Evolutionary conservation across 2,329 filamentous ascomycete genomes (phyloP).

Genomic region (Scedosporium apiospermum): DNA sequence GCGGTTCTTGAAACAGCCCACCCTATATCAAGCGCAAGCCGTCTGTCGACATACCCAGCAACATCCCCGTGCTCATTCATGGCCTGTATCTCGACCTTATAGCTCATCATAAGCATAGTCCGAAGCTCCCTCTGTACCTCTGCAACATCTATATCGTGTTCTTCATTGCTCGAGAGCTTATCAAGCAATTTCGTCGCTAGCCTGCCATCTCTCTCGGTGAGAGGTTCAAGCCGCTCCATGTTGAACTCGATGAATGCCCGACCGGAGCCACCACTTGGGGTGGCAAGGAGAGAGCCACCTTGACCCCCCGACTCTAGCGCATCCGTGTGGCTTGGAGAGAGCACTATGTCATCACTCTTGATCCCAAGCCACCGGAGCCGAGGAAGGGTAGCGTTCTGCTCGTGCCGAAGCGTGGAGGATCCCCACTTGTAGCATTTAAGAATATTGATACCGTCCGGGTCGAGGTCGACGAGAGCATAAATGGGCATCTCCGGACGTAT

Average conservation of each 20-base stretch:
- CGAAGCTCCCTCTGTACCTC: conserved; percentile 51
- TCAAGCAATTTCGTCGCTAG: conserved; percentile 45
- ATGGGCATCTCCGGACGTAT: conserved; percentile 43
- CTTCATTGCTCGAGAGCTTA: conserved; percentile 21
- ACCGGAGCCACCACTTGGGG: too few relatives aligned
- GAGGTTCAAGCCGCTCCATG: conserved; percentile 15
- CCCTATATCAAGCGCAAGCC: conserved; percentile 18
- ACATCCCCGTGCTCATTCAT: conserved; percentile 47
- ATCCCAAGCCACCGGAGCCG: conserved; percentile 57
- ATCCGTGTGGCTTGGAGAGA: not conserved
- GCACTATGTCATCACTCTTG: conserved; percentile 30
- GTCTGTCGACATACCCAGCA: conserved; percentile 37
- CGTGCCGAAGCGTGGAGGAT: conserved; percentile 52
- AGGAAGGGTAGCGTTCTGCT: conserved; percentile 39
- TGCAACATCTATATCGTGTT: conserved; percentile 20
- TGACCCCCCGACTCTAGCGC: not conserved
- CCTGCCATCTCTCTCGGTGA: conserved; percentile 48
- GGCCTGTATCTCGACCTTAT: conserved; percentile 71
- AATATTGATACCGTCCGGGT: conserved; percentile 68
- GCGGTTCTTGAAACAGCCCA: too few relatives aligned
- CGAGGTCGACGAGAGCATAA: conserved; percentile 60
- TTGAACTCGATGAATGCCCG: too few relatives aligned
- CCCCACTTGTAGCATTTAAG: conserved; percentile 64
- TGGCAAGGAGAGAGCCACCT: too few relatives aligned
- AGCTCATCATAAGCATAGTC: conserved; percentile 61